Conservation (phyloP, 169 alveolate genomes). For the Babesia ovata region DNA sequence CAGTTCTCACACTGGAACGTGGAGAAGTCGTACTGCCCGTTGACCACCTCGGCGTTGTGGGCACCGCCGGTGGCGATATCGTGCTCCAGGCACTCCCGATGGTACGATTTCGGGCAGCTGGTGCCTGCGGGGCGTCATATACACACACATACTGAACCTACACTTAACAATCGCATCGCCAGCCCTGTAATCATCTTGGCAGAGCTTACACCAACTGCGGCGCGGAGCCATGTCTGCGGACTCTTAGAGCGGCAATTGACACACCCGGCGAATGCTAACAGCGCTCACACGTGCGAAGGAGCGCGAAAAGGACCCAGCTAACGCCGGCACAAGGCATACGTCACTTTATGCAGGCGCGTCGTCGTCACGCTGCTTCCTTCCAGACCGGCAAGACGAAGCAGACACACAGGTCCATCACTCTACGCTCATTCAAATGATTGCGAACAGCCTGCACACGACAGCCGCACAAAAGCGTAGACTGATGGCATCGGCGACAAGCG, state of each 20-base stretch:
- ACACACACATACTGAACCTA: conserved; percentile 7
- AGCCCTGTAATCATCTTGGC: conserved; percentile 78
- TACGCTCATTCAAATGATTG: not conserved
- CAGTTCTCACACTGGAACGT: conserved; percentile 79
- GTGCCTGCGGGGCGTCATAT: conserved; percentile 23
- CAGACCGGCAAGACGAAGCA: not conserved
- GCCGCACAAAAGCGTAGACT: conserved; percentile 18
- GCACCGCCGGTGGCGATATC: conserved; percentile 54
- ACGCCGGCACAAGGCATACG: not conserved
- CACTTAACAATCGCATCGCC: conserved; percentile 75
- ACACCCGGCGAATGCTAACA: not conserved
- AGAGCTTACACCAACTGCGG: conserved; percentile 79
- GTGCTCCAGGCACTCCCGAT: conserved; percentile 77
- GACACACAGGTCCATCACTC: conserved; percentile 1
- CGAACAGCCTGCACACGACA: not conserved
- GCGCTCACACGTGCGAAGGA: too few species aligned
- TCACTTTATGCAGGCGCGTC: not conserved
- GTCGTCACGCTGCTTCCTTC: conserved; percentile 13
- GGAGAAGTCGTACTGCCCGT: conserved; percentile 65
- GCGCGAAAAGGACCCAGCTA: not conserved
- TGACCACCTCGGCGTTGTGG: conserved; percentile 53
- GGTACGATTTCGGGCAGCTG: conserved; percentile 75
- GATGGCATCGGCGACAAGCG: not conserved
- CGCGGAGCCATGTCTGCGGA: conserved; percentile 72
- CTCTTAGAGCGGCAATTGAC: not conserved